Base-by-base conservation (phyloP, 208 protist species). In the Leishmania arabica region DNA sequence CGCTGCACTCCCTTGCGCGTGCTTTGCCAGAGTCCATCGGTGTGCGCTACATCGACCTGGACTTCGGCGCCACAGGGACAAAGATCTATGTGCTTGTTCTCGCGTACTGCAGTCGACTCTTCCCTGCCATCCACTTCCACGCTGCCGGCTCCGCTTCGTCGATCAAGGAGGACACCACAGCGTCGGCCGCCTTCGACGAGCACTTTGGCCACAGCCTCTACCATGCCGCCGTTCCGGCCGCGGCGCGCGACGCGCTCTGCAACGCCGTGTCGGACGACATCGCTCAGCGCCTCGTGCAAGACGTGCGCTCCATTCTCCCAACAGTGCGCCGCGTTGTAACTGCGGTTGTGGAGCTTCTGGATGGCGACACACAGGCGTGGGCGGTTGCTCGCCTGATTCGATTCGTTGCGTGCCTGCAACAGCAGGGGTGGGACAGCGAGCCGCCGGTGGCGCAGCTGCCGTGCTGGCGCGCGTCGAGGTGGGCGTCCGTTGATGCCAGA, bases 11-110 rank as follows among this genome's bases (percentile, higher is more conserved):
- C 21, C 79, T 96, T 24, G 92, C 93, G 0, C 91, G 92, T 11
- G 86, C 89, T 15, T 86, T 97, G 75, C 93, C 93, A 3, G 70
- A 81, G 2, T 40, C 45, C 1, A 45, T 92, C 11, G 79, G 78
- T 21, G 89, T 97, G 68, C 84, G 81, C 45, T 92, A 92, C 78
- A 77, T 95, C 56, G 88, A 95, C 78, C 62, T 95, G 47, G 91
- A 96, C 84, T 96, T 94, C 79, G 71, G 58, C 42, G 73, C 84
- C 68, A 62, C 83, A 13, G 81, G 77, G 51, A 90, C 82, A 71
- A 97, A 97, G 86, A 82, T 96, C 40, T 93, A 89, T 66, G 64
- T 96, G 9, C 90, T 96, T 53, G 73, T 95, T 53, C 86, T 96
- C 21, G 90, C 91, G 56, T 89, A 95, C 82, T 92, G 91, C 79